These are phyloP conservation scores for Hirsutella thompsonii DNA, from an alignment of 2,329 filamentous ascomycete species.

Conservation along the genomic window DNA sequence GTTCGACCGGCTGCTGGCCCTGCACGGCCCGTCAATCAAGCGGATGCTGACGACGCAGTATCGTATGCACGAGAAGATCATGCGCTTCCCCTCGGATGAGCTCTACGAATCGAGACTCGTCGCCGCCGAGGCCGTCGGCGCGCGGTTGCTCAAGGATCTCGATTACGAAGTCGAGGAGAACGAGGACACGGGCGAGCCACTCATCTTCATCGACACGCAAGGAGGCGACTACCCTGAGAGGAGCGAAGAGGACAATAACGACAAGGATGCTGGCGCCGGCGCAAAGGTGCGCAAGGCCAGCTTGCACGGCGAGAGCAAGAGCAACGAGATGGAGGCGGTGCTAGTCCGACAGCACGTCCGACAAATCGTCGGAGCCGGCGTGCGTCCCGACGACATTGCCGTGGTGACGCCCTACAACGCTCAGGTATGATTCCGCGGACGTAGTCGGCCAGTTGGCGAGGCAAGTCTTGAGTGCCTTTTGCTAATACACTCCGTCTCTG, in stretches of 20 bases:
- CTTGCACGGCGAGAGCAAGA: slow-evolving; percentile 55
- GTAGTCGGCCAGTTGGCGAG: not conserved
- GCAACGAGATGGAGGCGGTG: slow-evolving; percentile 80
- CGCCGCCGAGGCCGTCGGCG: slow-evolving; percentile 67
- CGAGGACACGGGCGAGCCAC: slow-evolving; percentile 76
- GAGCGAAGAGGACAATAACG: slow-evolving; percentile 61
- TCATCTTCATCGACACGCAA: slow-evolving; percentile 94
- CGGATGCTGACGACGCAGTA: slow-evolving; percentile 95
- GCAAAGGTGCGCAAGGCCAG: slow-evolving; percentile 30
- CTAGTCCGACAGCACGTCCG: slow-evolving; percentile 69
- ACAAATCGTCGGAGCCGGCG: slow-evolving; percentile 63
- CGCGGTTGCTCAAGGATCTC: slow-evolving; percentile 62
- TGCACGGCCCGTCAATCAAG: slow-evolving; percentile 78
- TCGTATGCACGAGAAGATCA: slow-evolving; percentile 93
- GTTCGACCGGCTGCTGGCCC: slow-evolving; percentile 73
- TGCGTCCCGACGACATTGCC: slow-evolving; percentile 75
- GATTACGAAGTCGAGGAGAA: slow-evolving; percentile 65
- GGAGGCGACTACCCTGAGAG: slow-evolving; percentile 84
- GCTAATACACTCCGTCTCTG: not conserved
- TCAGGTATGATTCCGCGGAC: slow-evolving; percentile 40
- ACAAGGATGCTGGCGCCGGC: slow-evolving; percentile 32
- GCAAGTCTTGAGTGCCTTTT: not conserved
- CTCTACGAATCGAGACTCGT: slow-evolving; percentile 74
- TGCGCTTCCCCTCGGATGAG: slow-evolving; percentile 83
- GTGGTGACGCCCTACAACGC: slow-evolving; percentile 95